phyloP scores from a whole-genome alignment of 345 rosid genomes.

The Hibiscus tridactylites region DNA sequence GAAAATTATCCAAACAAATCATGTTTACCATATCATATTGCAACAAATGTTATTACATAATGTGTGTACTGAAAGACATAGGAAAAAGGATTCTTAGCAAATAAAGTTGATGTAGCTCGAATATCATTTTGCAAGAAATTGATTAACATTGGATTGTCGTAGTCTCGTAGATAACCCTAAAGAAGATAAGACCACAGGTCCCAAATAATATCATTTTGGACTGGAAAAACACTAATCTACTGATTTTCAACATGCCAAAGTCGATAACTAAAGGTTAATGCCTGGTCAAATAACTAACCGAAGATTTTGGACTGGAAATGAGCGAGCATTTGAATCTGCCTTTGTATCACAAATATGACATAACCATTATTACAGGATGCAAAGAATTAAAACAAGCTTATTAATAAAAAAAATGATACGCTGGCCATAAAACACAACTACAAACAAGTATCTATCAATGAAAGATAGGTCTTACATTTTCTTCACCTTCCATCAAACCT shows the following conservation, averaged over 20 bases:
- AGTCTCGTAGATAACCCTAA: not conserved
- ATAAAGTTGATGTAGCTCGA: not conserved
- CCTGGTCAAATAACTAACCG: slow-evolving; percentile 9
- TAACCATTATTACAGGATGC: not conserved
- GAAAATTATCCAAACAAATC: not conserved
- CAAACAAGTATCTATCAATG: not conserved
- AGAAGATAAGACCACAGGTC: not conserved
- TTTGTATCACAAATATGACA: not conserved
- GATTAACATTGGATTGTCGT: not conserved
- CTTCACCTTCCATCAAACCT: slow-evolving; percentile 35
- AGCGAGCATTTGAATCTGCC: not conserved
- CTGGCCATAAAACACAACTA: not conserved
- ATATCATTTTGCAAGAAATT: not conserved
- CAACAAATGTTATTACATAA: not conserved
- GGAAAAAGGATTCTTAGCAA: not conserved
- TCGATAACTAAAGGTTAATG: not conserved
- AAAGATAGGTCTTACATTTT: slow-evolving; percentile 39
- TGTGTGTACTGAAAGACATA: not conserved
- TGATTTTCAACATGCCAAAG: not conserved
- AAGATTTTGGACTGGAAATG: not conserved
- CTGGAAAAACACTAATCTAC: not conserved
- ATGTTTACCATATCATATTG: not conserved
- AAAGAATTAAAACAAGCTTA: not conserved
- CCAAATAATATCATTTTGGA: not conserved
- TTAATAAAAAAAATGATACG: not conserved